Conservation (phyloP, 78 protist species). For the Dictyostelium firmibasis region DNA sequence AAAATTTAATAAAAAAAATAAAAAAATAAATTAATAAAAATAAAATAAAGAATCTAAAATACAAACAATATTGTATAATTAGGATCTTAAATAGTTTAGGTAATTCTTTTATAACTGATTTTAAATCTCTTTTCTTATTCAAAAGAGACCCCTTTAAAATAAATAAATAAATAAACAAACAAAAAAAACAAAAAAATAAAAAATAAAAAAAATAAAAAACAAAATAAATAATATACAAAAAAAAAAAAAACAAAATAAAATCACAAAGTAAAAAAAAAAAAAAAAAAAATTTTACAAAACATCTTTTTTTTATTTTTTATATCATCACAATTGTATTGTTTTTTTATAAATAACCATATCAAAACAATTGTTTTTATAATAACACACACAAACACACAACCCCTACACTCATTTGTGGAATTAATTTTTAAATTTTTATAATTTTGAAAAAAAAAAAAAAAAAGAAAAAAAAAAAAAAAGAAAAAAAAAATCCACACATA, state of each 20-base stretch:
- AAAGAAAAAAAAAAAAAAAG: no score
- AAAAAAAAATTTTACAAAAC: background rate
- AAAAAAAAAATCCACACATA: background rate
- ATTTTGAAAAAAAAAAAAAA: no score
- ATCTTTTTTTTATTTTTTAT: background rate
- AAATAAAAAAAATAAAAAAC: no score
- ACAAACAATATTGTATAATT: background rate
- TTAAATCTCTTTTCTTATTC: background rate
- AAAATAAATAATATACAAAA: no score
- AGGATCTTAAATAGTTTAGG: background rate
- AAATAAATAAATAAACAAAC: no score
- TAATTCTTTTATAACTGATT: background rate
- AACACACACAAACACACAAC: background rate
- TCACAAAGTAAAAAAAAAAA: no score
- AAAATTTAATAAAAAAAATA: no score
- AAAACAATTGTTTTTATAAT: background rate
- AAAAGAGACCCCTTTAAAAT: background rate
- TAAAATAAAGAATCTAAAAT: background rate
- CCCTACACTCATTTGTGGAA: background rate
- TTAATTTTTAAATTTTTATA: no score
- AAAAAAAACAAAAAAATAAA: no score
- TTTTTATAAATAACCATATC: background rate
- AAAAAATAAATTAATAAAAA: no score
- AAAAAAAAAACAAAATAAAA: no score
- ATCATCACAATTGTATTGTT: background rate